Conservation (phyloP, 495 filamentous ascomycete species). For the Hypomontagnella submonticulosa region DNA sequence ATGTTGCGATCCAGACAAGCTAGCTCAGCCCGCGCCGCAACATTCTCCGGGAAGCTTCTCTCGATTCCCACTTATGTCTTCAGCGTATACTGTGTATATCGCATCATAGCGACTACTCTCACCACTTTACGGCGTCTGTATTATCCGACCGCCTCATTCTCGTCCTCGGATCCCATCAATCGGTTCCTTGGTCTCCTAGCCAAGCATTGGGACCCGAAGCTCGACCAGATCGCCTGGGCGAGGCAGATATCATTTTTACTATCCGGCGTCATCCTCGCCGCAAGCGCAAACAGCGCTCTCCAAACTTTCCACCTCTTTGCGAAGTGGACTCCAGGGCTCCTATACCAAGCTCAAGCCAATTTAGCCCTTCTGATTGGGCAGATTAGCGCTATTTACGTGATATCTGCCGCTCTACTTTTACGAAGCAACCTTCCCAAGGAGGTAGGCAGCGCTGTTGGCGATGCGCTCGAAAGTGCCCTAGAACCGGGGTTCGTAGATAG, state of each 20-base stretch:
- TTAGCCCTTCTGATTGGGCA: constrained; percentile 78
- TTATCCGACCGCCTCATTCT: constrained; percentile 64
- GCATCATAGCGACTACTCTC: constrained; percentile 73
- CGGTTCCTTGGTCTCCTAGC: constrained; percentile 78
- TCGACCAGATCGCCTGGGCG: constrained; percentile 77
- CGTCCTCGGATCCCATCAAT: constrained; percentile 79
- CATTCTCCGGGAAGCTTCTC: constrained; percentile 68
- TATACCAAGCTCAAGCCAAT: constrained; percentile 71
- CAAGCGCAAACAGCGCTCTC: constrained; percentile 77
- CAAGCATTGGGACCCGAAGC: constrained; percentile 74
- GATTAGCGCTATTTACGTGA: constrained; percentile 82
- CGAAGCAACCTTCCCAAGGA: constrained; percentile 77
- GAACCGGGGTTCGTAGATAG: constrained; percentile 77
- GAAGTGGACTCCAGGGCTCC: constrained; percentile 72
- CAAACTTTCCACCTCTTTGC: constrained; percentile 81
- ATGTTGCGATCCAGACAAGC: constrained; percentile 67
- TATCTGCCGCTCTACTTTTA: constrained; percentile 76
- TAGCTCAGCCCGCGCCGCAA: constrained; percentile 70
- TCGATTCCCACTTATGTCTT: constrained; percentile 71
- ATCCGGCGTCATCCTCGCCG: constrained; percentile 79
- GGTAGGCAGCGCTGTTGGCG: constrained; percentile 74
- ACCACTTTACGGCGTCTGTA: constrained; percentile 68
- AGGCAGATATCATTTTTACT: constrained; percentile 81
- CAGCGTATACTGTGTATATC: constrained; percentile 79
- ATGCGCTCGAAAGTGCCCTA: constrained; percentile 75